phyloP scores from a whole-genome alignment of 192 early-diverging fungal species.

The Coemansia erecta region DNA sequence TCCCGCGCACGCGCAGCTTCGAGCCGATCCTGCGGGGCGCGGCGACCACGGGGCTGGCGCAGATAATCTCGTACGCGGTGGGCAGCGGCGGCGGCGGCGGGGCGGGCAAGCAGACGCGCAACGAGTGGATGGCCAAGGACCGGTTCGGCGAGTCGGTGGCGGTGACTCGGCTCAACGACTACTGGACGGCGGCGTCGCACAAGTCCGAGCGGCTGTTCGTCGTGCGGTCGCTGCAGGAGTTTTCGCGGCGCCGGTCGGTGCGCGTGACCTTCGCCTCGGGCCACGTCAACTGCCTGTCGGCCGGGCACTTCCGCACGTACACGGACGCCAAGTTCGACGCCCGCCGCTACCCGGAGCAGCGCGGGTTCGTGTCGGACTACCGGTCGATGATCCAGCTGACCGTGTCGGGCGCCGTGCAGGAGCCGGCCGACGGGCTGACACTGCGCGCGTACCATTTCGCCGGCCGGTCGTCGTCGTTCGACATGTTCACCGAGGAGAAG shows the following conservation, averaged over 20 bases:
- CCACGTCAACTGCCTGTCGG: constrained; percentile 72
- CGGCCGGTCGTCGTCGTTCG: constrained; percentile 56
- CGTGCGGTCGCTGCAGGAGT: constrained; percentile 64
- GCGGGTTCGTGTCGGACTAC: constrained; percentile 59
- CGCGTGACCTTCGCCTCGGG: constrained; percentile 80
- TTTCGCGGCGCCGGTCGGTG: constrained; percentile 58
- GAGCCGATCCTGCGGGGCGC: constrained; percentile 64
- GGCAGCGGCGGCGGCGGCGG: constrained; percentile 12
- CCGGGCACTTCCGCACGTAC: constrained; percentile 58
- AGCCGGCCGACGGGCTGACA: constrained; percentile 63
- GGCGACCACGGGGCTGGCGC: constrained; percentile 47
- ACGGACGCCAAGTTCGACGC: constrained; percentile 39
- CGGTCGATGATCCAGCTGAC: constrained; percentile 79
- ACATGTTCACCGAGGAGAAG: constrained; percentile 64
- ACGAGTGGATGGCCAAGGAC: constrained; percentile 53
- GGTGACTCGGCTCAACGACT: constrained; percentile 75
- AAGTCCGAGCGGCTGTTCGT: constrained; percentile 64
- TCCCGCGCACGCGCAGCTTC: constrained; percentile 67
- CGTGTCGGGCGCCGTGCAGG: constrained; percentile 74
- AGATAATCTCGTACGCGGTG: constrained; percentile 45
- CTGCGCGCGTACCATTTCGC: constrained; percentile 59
- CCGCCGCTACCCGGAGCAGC: constrained; percentile 48
- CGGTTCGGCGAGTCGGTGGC: constrained; percentile 75
- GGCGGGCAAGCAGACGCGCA: constrained; percentile 31
- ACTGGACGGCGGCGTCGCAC: constrained; percentile 64